Evolutionary conservation across 2,329 filamentous ascomycete species (phyloP), one percentile per base, ranked within the genome.

Genomic region (Pseudocercospora fuligena): DNA sequence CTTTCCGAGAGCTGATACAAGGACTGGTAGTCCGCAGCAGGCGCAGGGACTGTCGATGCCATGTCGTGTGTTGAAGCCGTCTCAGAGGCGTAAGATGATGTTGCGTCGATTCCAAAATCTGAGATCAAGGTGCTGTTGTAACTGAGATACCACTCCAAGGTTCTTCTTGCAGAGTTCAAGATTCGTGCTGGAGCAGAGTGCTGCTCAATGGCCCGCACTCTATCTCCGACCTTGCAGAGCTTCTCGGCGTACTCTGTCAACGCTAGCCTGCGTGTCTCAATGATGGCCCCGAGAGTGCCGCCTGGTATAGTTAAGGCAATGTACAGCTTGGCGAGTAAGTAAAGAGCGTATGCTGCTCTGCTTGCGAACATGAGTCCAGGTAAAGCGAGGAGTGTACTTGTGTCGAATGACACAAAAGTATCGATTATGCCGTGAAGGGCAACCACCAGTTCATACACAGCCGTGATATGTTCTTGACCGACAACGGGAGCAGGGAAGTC

Each of bases 401-500:
- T 62, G 25, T 72, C 66, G 9, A 73, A 57, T 3, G 47, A 47
- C 2, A 63, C 53, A 27, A 69, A 69, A 19, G 69, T 66, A 14
- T 75, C 73, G 11, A 76, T 64, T 16, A 74, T 64, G 5, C 61
- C 68, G 36, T 76, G 74, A 11, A 64, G 60, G 31, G 73, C 70
- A 4, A 65, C 43, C 40, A 65, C 66, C 19, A 76, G 62, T 31
- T 73, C 68, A 14, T 69, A 66, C 11, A 75, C 57, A 16, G 72
- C 69, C 21, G 70, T 68, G 40, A 74, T 68, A 36, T 76, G 74
- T 6, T 73, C 70, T 49, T 70, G 61, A 3, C 66, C 70, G 5
- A 75, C 64, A 2, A 59, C 21, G 4, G 75, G 74, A 29, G 66
- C 58, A 8, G 74, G 74, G 40, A 75, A 72, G 56, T 77, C 75